phyloP scores from a whole-genome alignment of 2,329 filamentous ascomycete genomes.

The Didymosphaeria variabile region DNA sequence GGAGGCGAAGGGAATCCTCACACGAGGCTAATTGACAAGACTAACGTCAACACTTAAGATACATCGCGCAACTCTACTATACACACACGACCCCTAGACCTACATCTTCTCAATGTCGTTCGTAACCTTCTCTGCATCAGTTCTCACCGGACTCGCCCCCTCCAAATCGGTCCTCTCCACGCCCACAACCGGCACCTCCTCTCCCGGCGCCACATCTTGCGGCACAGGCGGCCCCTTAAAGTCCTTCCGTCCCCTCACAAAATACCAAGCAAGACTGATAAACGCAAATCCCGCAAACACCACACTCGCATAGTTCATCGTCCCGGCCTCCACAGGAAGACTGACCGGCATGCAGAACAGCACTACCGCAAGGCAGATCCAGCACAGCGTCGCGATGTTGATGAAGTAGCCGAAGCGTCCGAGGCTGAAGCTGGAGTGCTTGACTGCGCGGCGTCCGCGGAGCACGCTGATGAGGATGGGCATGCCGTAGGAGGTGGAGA shows the following conservation, averaged over 20 bases:
- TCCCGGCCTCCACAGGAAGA: slow-evolving; percentile 50
- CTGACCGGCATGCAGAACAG: slow-evolving; percentile 77
- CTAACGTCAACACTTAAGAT: neutral
- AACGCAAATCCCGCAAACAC: slow-evolving; percentile 52
- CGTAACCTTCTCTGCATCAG: slow-evolving; percentile 6
- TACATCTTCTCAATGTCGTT: slow-evolving; percentile 31
- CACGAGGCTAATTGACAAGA: too few relatives aligned
- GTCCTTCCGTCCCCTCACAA: slow-evolving; percentile 47
- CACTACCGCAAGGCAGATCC: slow-evolving; percentile 75
- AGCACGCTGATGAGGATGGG: slow-evolving; percentile 77
- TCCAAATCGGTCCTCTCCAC: slow-evolving; percentile 43
- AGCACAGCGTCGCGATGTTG: slow-evolving; percentile 73
- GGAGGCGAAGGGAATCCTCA: too few relatives aligned
- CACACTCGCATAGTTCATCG: slow-evolving; percentile 56
- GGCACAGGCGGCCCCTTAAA: slow-evolving; percentile 52
- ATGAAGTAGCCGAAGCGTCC: slow-evolving; percentile 74
- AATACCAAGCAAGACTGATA: slow-evolving; percentile 50
- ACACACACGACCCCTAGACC: neutral
- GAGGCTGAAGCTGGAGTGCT: slow-evolving; percentile 72
- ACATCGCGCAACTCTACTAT: neutral
- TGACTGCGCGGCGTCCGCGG: slow-evolving; percentile 71
- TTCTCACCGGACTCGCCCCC: slow-evolving; percentile 23
- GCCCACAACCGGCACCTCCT: slow-evolving; percentile 43
- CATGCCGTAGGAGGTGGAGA: slow-evolving; percentile 77
- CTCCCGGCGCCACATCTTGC: slow-evolving; percentile 44